phyloP scores from a whole-genome alignment of 805 yeast species.

The Candida parachauliodes region DNA sequence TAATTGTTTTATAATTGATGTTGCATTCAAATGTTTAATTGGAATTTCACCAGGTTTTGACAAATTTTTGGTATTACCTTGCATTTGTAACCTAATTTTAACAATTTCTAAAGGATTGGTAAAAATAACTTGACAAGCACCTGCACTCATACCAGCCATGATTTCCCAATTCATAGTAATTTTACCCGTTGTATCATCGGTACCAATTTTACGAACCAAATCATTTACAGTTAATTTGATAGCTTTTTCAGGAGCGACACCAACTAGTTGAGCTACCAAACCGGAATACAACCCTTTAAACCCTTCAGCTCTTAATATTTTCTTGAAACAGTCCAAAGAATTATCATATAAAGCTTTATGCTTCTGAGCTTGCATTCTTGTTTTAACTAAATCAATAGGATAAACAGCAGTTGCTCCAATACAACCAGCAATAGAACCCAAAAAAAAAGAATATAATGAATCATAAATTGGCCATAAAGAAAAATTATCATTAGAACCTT shows the following conservation, averaged over 20 bases:
- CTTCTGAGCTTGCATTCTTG: slow-evolving; percentile 96
- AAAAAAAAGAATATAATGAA: slow-evolving; percentile 78
- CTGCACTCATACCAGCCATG: slow-evolving; percentile 89
- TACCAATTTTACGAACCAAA: slow-evolving; percentile 69
- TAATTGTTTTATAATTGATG: slow-evolving; percentile 68
- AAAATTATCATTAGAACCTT: slow-evolving; percentile 37
- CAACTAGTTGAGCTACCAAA: slow-evolving; percentile 87
- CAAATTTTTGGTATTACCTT: slow-evolving; percentile 58
- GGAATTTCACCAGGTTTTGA: slow-evolving; percentile 37
- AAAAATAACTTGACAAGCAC: slow-evolving; percentile 93
- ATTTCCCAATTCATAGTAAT: slow-evolving; percentile 63
- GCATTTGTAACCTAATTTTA: slow-evolving; percentile 90
- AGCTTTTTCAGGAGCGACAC: slow-evolving; percentile 98
- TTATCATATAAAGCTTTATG: slow-evolving; percentile 66
- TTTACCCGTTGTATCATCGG: slow-evolving; percentile 37
- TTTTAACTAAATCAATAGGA: slow-evolving; percentile 93
- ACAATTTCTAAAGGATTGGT: slow-evolving; percentile 96
- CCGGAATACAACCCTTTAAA: slow-evolving; percentile 86
- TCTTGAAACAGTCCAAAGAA: slow-evolving; percentile 80
- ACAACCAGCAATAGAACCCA: slow-evolving; percentile 96
- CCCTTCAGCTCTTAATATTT: slow-evolving; percentile 77
- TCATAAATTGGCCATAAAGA: slow-evolving; percentile 52
- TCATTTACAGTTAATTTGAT: slow-evolving; percentile 94
- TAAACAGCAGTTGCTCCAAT: slow-evolving; percentile 97
- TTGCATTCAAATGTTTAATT: slow-evolving; percentile 49